A percentile compares a stretch with the other conserved stretches of the same genome.
phyloP scores from a whole-genome alignment of 129 eudicot species.

The Flaveria robusta region DNA sequence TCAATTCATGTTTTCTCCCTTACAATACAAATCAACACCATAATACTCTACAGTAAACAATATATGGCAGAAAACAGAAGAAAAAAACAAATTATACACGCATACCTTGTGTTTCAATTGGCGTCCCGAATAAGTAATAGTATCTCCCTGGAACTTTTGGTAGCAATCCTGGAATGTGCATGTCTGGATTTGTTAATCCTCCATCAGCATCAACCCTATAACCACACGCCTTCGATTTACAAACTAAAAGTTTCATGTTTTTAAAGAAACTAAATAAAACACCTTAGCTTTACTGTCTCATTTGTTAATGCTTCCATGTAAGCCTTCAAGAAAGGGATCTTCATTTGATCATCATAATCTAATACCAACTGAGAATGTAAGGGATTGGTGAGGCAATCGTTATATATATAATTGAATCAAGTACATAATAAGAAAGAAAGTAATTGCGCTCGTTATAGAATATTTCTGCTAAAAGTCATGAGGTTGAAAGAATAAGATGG shows the following conservation, averaged over 20 bases:
- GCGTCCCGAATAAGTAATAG: constrained; percentile 60
- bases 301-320: constrained; percentile 36
- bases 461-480: not conserved
- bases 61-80: not conserved
- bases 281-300: constrained; percentile 51
- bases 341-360: constrained; percentile 60
- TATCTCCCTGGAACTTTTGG: constrained; percentile 68
- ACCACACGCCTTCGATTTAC: too few relatives aligned
- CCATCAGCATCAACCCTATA: constrained; percentile 10
- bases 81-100: not conserved
- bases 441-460: too few relatives aligned
- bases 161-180: constrained; percentile 48
- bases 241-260: not conserved
- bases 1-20: constrained; percentile 56
- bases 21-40: not conserved
- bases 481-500: not conserved
- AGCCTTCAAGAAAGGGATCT: constrained; percentile 53
- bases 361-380: constrained; percentile 40
- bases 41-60: not conserved
- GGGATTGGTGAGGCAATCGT: not conserved
- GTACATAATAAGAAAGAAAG: not conserved
- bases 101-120: constrained; percentile 55
- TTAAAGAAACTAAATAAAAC: not conserved
- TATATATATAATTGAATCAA: too few relatives aligned
- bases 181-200: constrained; percentile 56